Conservation (phyloP, 192 early-diverging fungal species). For the Coemansia umbellata region DNA sequence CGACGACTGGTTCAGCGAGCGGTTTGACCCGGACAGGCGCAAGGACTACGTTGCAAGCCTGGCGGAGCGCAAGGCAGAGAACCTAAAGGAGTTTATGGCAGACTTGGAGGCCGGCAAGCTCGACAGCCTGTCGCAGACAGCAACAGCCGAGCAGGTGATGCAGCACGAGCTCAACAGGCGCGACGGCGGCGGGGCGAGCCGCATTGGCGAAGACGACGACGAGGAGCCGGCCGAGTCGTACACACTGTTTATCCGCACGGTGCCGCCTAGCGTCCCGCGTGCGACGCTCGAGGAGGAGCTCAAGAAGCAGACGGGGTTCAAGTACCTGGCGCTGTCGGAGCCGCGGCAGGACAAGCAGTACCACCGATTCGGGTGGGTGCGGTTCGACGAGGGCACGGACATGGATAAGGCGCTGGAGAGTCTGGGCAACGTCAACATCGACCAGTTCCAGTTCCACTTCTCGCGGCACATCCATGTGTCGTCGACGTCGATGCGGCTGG, state of each 20-base stretch:
- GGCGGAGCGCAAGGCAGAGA: constrained; percentile 52
- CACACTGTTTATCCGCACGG: constrained; percentile 77
- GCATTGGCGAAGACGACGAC: constrained; percentile 35
- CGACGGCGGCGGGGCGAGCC: constrained; percentile 21
- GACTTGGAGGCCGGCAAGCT: constrained; percentile 70
- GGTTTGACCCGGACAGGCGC: constrained; percentile 80
- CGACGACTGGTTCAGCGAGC: constrained; percentile 90
- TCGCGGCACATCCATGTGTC: constrained; percentile 37
- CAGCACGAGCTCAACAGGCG: constrained; percentile 44
- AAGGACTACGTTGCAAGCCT: constrained; percentile 53
- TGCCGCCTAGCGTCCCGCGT: constrained; percentile 67
- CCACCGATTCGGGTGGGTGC: constrained; percentile 89
- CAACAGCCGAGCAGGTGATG: constrained; percentile 40
- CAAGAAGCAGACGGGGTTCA: constrained; percentile 69
- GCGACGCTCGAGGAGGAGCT: constrained; percentile 61
- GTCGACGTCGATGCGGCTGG: constrained; percentile 46
- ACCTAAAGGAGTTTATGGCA: constrained; percentile 57
- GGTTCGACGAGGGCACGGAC: constrained; percentile 82
- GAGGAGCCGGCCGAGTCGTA: constrained; percentile 36
- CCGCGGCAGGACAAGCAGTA: constrained; percentile 79
- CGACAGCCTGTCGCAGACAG: constrained; percentile 52
- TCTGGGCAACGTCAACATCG: constrained; percentile 58
- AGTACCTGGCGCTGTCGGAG: constrained; percentile 80
- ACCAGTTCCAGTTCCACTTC: constrained; percentile 54
- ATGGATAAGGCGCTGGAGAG: constrained; percentile 63